phyloP scores from a whole-genome alignment of 345 rosid genomes.

The Firmiana major region DNA sequence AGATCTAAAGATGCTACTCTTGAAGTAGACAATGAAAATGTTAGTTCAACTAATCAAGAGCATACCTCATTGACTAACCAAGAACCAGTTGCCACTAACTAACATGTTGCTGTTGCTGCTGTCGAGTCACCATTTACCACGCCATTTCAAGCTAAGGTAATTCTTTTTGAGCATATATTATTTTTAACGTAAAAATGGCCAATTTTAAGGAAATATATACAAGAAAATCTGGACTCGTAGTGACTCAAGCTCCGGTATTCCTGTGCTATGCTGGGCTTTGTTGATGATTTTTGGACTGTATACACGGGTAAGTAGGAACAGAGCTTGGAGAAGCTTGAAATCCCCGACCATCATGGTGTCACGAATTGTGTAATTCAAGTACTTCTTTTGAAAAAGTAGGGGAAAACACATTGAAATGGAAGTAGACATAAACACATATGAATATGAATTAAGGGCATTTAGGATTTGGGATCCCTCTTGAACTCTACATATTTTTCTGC shows the following conservation, averaged over 20 bases:
- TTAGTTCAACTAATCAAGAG: conserved; percentile 21
- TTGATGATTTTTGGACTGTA: background rate
- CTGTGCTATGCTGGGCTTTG: background rate
- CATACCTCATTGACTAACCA: background rate
- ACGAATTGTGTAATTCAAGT: background rate
- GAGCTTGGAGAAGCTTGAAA: background rate
- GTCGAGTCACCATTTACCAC: background rate
- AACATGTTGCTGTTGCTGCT: conserved; percentile 5
- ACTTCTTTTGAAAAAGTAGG: too few species aligned
- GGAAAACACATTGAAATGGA: background rate
- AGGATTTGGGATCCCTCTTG: background rate
- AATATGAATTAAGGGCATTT: background rate
- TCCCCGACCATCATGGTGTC: background rate
- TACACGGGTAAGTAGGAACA: background rate
- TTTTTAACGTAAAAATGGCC: background rate
- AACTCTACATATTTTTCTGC: background rate
- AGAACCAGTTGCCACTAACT: conserved; percentile 20
- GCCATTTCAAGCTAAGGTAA: background rate
- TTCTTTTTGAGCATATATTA: background rate
- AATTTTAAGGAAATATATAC: background rate
- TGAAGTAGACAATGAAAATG: conserved; percentile 38
- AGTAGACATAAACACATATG: background rate
- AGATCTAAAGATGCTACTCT: conserved; percentile 38
- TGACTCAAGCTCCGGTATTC: background rate
- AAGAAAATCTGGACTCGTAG: background rate